Conservation (phyloP, 352 stramenopile species). For the Phytopythium mirpurense region DNA sequence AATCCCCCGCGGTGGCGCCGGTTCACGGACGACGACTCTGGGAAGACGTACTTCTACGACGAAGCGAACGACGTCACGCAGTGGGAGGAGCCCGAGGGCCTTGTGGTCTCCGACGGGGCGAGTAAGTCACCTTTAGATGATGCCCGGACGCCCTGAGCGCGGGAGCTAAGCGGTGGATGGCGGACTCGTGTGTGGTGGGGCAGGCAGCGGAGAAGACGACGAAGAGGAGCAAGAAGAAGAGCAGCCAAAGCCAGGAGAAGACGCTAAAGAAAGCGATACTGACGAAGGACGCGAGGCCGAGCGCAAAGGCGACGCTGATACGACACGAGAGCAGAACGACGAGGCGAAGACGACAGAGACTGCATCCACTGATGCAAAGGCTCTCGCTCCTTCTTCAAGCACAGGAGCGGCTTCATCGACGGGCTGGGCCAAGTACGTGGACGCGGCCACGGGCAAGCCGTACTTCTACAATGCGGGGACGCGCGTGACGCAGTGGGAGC, state of each 20-base stretch:
- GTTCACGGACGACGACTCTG: slow-evolving; percentile 56
- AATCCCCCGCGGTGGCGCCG: slow-evolving; percentile 47
- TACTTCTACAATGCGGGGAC: slow-evolving; percentile 72
- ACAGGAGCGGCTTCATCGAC: neutral
- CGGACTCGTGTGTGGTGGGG: neutral
- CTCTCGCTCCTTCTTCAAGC: neutral
- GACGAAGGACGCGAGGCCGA: slow-evolving; percentile 6
- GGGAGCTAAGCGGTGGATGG: neutral
- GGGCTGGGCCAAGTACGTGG: slow-evolving; percentile 79
- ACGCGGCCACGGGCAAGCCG: slow-evolving; percentile 53
- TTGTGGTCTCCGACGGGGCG: slow-evolving; percentile 11
- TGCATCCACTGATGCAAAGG: neutral
- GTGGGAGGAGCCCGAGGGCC: slow-evolving; percentile 65
- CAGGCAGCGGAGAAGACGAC: neutral
- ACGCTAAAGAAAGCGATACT: slow-evolving; percentile 12
- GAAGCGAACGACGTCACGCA: slow-evolving; percentile 59
- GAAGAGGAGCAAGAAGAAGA: neutral
- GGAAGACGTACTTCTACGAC: slow-evolving; percentile 71
- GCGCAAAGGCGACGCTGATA: neutral
- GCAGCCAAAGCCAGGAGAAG: neutral
- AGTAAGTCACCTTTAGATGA: neutral
- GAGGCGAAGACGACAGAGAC: neutral
- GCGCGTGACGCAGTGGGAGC: slow-evolving; percentile 66
- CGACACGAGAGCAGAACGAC: slow-evolving; percentile 1
- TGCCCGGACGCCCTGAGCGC: neutral